phyloP scores from a whole-genome alignment of 768 basidiomycete genomes.

The Chalciporus sphaerocephalus region DNA sequence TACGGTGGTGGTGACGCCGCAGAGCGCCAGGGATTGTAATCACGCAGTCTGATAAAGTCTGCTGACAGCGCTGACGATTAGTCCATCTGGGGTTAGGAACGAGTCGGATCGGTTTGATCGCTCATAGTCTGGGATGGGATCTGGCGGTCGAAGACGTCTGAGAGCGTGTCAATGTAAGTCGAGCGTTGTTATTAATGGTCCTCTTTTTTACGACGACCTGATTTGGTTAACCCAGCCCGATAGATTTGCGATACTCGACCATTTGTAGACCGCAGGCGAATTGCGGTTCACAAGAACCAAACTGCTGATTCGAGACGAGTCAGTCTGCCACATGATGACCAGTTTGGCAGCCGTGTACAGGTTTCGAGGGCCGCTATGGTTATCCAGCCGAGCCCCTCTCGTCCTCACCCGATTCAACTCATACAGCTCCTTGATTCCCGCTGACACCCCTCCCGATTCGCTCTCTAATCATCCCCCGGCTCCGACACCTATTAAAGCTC shows the following conservation, averaged over 20 bases:
- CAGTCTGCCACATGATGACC: slow-evolving; percentile 37
- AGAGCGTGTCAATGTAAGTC: slow-evolving; percentile 4
- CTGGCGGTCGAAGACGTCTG: slow-evolving; percentile 2
- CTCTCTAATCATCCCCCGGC: slow-evolving; percentile 25
- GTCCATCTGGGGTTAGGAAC: slow-evolving; percentile 7
- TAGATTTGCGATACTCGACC: slow-evolving; percentile 21
- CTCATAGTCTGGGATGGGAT: slow-evolving; percentile 2
- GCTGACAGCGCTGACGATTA: not conserved
- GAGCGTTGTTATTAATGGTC: slow-evolving; percentile 16
- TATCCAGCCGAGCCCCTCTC: slow-evolving; percentile 42
- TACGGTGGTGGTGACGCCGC: slow-evolving; percentile 16
- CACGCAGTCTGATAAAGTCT: slow-evolving; percentile 1
- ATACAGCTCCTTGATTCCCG: slow-evolving; percentile 20
- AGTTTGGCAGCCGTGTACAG: slow-evolving; percentile 33
- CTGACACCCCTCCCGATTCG: slow-evolving; percentile 31
- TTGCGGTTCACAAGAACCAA: slow-evolving; percentile 14
- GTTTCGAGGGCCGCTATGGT: slow-evolving; percentile 30
- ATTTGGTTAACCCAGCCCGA: slow-evolving; percentile 15
- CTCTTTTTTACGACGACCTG: slow-evolving; percentile 15
- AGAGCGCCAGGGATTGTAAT: slow-evolving; percentile 6
- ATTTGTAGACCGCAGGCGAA: slow-evolving; percentile 15
- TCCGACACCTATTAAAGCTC: slow-evolving; percentile 38
- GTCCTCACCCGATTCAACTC: slow-evolving; percentile 30
- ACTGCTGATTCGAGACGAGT: slow-evolving; percentile 39
- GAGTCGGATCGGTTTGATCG: slow-evolving; percentile 5